Percentiles rank a stretch among this genome's conserved stretches.
phyloP scores from a whole-genome alignment of 306 rosid genomes.

The barrel medic (Medicago truncatula) region DNA sequence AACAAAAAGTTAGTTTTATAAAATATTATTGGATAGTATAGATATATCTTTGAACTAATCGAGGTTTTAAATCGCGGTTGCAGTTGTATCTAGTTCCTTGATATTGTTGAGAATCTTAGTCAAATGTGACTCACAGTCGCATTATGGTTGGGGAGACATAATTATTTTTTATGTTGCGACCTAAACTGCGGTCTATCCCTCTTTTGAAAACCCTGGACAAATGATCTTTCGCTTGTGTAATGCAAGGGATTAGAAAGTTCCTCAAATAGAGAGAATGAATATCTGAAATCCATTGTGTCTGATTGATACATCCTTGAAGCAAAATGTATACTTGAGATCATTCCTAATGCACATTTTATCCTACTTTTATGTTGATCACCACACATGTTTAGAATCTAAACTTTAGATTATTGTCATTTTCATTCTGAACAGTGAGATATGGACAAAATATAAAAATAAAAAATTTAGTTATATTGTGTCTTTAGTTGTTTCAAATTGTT shows the following conservation, averaged over 20 bases:
- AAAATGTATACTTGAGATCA: neutral
- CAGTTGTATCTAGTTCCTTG: neutral
- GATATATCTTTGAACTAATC: neutral
- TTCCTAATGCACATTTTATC: too few relatives aligned
- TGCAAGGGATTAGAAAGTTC: neutral
- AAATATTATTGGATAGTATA: neutral
- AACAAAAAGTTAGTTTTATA: neutral
- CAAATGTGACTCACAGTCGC: neutral
- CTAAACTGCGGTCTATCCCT: neutral
- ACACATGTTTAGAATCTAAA: neutral
- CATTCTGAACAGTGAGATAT: neutral
- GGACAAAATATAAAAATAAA: neutral
- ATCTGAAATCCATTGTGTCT: neutral
- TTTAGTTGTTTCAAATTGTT: slow-evolving; percentile 5
- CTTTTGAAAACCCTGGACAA: neutral
- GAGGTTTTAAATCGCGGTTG: neutral
- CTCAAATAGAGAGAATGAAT: neutral
- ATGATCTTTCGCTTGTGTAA: neutral
- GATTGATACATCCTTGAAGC: neutral
- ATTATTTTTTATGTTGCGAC: neutral
- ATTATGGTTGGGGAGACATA: too few relatives aligned
- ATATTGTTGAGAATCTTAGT: neutral
- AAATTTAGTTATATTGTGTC: neutral
- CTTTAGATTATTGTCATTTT: neutral
- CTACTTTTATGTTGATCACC: neutral